Evolutionary conservation across 2,329 filamentous ascomycete species (phyloP), one percentile per base, ranked within the genome.

Genomic region (Fusarium buxicola): DNA sequence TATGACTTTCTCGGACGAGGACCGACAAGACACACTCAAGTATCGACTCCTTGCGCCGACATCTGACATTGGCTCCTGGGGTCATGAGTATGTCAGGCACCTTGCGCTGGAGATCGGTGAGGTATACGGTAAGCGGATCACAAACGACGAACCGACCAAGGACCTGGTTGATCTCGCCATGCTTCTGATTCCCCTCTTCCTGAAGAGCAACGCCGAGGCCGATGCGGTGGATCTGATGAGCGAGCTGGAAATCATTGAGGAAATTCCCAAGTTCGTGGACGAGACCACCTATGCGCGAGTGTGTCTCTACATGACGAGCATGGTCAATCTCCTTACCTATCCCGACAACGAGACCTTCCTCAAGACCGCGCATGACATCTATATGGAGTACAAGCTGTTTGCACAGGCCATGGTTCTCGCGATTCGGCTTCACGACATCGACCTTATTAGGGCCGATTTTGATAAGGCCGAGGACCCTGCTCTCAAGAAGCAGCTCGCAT

Each of bases 1-100:
- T 61, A 99, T 99, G 95, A 99, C 95, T 51, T 97, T 94, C 76
- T 97, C 94, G 44, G 94, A 98, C 74, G 95, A 98, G 78, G 92
- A 97, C 72, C 89, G 92, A 76, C 88, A 96, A 78, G 95, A 99
- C 77, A 97, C 95, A 45, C 86, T 99, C 72, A 98, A 97, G 80
- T 99, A 95, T 82, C 89, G 95, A 66, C 85, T 99, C 47, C 85
- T 97, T 59, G 90, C 94, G 31, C 93, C 94, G 27, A 92, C 93
- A 34, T 89, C 93, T 76, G 95, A 99, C 77, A 92, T 99, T 73
- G 91, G 89, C 55, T 97, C 94, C 7, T 99, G 95, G 95, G 95
- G 95, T 57, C 96, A 99, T 76, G 95, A 99, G 83, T 99, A 99
- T 77, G 93, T 96, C 74, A 87, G 96, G 62, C 96, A 99, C 80